Evolutionary conservation across 208 protist species (phyloP).

Genomic region (Leishmania gerbilli): DNA sequence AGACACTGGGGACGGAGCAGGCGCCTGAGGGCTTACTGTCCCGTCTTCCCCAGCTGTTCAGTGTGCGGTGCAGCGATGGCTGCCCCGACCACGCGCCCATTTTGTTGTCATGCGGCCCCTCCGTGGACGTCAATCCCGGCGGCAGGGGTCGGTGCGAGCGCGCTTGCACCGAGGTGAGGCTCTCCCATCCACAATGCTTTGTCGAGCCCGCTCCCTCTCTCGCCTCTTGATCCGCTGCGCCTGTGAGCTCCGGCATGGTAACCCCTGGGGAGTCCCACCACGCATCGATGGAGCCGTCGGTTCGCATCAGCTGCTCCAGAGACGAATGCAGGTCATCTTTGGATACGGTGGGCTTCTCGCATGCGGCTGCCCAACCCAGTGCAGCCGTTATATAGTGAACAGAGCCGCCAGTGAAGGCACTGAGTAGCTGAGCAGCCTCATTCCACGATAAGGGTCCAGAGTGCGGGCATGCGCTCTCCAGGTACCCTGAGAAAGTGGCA

Average conservation of each 20-base stretch:
- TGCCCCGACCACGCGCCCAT: neutral
- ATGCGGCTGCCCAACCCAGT: neutral
- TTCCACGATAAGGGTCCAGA: neutral
- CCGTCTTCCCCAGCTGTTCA: slow-evolving; percentile 8
- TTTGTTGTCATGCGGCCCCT: neutral
- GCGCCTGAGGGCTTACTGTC: neutral
- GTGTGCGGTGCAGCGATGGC: neutral
- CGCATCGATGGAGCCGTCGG: neutral
- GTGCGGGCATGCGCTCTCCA: neutral
- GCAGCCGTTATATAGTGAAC: neutral
- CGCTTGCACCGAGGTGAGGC: neutral
- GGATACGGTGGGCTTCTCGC: neutral
- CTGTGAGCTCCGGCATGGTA: neutral
- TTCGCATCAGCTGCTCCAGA: slow-evolving; percentile 3
- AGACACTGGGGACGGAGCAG: neutral
- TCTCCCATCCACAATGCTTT: neutral
- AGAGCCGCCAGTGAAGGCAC: slow-evolving; percentile 11
- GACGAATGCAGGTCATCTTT: neutral
- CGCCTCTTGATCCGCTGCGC: neutral
- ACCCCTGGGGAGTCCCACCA: slow-evolving; percentile 22
- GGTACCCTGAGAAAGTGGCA: neutral
- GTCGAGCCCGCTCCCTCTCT: neutral
- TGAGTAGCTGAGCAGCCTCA: slow-evolving; percentile 6
- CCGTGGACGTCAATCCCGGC: neutral
- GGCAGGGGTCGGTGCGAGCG: neutral